These are phyloP conservation scores for Castanea sativa DNA, from an alignment of 306 rosid species.

Conservation along the genomic window DNA sequence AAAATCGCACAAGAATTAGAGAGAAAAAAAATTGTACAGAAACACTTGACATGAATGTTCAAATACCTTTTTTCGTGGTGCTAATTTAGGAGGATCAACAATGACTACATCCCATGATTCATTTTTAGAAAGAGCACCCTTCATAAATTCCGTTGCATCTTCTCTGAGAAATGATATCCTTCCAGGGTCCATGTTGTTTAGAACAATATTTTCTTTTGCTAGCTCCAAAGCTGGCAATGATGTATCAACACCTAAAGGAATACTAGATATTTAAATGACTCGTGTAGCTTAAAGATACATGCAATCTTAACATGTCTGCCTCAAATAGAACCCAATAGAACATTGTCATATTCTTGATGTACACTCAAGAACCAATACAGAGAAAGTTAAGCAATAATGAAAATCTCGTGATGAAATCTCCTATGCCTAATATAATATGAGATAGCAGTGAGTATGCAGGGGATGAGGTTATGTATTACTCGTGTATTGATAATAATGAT, in stretches of 20 bases:
- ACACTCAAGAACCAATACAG: not conserved
- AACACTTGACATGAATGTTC: not conserved
- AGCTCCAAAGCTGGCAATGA: constrained; percentile 79
- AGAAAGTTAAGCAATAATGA: not conserved
- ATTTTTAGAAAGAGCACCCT: constrained; percentile 64
- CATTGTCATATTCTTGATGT: not conserved
- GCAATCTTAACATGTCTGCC: constrained; percentile 1
- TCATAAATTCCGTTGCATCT: constrained; percentile 82
- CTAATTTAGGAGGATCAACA: constrained; percentile 92
- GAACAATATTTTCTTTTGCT: constrained; percentile 77
- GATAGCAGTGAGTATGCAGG: no score
- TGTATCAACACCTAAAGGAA: constrained; percentile 64
- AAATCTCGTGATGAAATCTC: not conserved
- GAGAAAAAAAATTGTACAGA: constrained; percentile 11
- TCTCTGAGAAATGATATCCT: constrained; percentile 66
- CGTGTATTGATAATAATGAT: not conserved
- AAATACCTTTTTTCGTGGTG: constrained; percentile 77
- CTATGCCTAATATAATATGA: not conserved
- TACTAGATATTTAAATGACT: constrained; percentile 11
- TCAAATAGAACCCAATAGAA: not conserved
- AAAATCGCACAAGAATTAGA: not conserved
- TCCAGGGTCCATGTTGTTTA: constrained; percentile 70
- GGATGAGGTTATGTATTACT: not conserved
- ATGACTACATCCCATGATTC: constrained; percentile 84
- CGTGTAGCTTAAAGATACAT: constrained; percentile 4